Conservation (phyloP, 805 yeast genomes). For the Candida nitratophila region DNA sequence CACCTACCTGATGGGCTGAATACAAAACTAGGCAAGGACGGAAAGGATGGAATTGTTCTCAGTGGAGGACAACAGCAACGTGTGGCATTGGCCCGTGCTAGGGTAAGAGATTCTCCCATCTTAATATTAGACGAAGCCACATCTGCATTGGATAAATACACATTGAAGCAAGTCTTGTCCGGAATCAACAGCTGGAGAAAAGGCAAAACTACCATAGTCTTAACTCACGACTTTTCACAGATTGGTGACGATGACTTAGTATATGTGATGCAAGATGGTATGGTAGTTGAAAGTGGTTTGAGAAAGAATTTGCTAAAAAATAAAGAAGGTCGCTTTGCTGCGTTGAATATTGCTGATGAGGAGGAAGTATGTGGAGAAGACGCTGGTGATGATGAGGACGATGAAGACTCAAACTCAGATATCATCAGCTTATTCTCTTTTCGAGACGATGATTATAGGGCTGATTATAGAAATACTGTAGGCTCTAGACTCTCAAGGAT, state of each 20-base stretch:
- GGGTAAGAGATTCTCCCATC: constrained; percentile 63
- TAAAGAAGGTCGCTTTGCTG: constrained; percentile 2
- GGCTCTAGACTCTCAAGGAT: neutral
- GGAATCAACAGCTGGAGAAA: constrained; percentile 53
- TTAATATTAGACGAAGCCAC: constrained; percentile 81
- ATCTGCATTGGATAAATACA: constrained; percentile 65
- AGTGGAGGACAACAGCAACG: constrained; percentile 94
- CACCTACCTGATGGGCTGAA: constrained; percentile 49
- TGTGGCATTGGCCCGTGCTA: constrained; percentile 79
- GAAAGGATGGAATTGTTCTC: constrained; percentile 33
- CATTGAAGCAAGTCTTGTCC: constrained; percentile 38
- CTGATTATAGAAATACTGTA: neutral
- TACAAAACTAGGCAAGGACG: constrained; percentile 38
- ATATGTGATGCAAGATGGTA: constrained; percentile 53
- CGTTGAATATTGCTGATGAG: neutral
- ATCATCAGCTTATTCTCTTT: too few relatives aligned
- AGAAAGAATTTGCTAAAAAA: constrained; percentile 25
- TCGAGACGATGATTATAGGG: neutral
- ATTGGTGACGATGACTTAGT: constrained; percentile 54
- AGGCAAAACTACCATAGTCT: constrained; percentile 67
- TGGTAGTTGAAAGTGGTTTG: constrained; percentile 37
- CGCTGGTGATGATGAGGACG: neutral
- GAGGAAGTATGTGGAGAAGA: neutral
- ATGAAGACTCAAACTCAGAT: neutral
- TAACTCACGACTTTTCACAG: constrained; percentile 70